Percentiles rank a stretch among this genome's conserved stretches.
These are phyloP conservation scores for Sclerotinia glacialis DNA, from an alignment of 2,329 filamentous ascomycete genomes.

Conservation along the genomic window DNA sequence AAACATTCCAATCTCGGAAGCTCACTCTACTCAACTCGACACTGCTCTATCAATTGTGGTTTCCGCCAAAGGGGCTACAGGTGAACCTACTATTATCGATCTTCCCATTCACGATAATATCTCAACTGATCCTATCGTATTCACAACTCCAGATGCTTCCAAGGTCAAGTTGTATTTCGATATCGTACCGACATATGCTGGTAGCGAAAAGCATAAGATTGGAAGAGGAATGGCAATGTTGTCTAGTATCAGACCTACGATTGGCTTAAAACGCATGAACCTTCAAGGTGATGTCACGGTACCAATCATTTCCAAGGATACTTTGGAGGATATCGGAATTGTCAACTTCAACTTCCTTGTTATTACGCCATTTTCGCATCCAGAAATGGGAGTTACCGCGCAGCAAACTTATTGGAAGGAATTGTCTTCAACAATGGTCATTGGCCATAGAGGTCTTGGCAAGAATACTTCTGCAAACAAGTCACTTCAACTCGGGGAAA, in stretches of 20 bases:
- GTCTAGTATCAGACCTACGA: constrained; percentile 76
- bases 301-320: constrained; percentile 71
- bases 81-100: constrained; percentile 86
- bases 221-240: constrained; percentile 86
- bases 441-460: constrained; percentile 71
- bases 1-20: constrained; percentile 79
- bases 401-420: constrained; percentile 97
- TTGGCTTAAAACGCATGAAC: constrained; percentile 85
- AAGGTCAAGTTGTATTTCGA: constrained; percentile 92
- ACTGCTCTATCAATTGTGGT: constrained; percentile 91
- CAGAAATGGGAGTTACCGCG: constrained; percentile 87
- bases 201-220: constrained; percentile 81
- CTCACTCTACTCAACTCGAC: constrained; percentile 89
- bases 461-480: constrained; percentile 84
- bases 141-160: constrained; percentile 71
- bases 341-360: constrained; percentile 97
- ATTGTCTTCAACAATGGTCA: constrained; percentile 80
- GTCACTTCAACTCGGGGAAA: constrained; percentile 92
- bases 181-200: constrained; percentile 91
- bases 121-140: constrained; percentile 88
- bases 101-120: constrained; percentile 92
- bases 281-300: constrained; percentile 90
- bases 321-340: constrained; percentile 85
- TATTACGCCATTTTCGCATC: constrained; percentile 90
- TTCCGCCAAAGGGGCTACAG: constrained; percentile 77